A percentile compares a stretch with the other conserved stretches of the same genome.
phyloP scores from a whole-genome alignment of 352 stramenopile species.

The Blastocystis sp. region DNA sequence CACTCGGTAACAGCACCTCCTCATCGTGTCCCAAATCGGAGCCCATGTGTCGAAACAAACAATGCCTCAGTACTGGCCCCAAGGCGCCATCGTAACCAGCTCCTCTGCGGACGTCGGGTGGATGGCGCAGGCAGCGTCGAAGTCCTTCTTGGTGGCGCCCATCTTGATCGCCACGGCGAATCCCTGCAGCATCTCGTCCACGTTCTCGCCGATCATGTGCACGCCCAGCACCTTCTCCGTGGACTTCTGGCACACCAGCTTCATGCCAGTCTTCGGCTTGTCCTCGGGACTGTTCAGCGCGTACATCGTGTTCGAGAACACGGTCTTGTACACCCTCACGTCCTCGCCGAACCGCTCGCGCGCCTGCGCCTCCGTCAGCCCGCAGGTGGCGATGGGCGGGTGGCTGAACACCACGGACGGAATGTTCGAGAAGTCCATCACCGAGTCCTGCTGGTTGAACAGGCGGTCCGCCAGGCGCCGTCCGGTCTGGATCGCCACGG shows the following conservation, averaged over 20 bases:
- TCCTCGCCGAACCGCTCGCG: constrained; percentile 81
- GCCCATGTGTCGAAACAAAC: constrained; percentile 29
- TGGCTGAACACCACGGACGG: constrained; percentile 88
- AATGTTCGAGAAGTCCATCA: constrained; percentile 82
- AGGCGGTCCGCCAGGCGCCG: constrained; percentile 77
- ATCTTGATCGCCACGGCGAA: constrained; percentile 95
- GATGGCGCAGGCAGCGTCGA: constrained; percentile 89
- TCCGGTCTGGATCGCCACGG: constrained; percentile 72
- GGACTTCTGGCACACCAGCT: constrained; percentile 72
- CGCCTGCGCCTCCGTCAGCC: constrained; percentile 85
- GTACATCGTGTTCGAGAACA: constrained; percentile 85
- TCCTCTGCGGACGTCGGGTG: constrained; percentile 92
- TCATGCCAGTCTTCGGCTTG: constrained; percentile 81
- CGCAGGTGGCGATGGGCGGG: constrained; percentile 85
- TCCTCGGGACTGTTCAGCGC: constrained; percentile 77
- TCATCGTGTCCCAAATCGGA: constrained; percentile 41
- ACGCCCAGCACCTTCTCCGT: constrained; percentile 86
- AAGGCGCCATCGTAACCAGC: constrained; percentile 86
- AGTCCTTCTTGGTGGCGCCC: constrained; percentile 91
- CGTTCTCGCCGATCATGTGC: constrained; percentile 86
- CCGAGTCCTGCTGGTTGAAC: constrained; percentile 76
- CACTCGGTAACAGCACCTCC: not conserved
- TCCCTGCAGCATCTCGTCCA: constrained; percentile 94
- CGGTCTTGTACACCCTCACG: constrained; percentile 85
- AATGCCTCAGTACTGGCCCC: constrained; percentile 73